Conservation (phyloP, 208 protist species). For the Leishmania major region DNA sequence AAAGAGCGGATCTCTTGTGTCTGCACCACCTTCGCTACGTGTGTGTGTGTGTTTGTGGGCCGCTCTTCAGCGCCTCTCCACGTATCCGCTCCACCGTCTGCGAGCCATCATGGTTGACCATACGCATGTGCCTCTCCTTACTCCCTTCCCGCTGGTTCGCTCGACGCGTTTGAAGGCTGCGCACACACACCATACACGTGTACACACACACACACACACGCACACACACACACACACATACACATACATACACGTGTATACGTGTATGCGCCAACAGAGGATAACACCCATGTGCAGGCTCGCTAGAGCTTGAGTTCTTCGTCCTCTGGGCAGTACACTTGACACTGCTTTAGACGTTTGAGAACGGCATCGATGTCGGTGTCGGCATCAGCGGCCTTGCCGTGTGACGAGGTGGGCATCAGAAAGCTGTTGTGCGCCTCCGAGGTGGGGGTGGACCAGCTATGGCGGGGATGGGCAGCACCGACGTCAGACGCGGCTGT, state of each 20-base stretch:
- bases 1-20: too few species aligned
- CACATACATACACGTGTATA: neutral
- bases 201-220: neutral
- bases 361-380: constrained; percentile 65
- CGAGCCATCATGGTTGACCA: too few species aligned
- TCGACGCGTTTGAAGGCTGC: too few species aligned
- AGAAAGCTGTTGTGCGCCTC: neutral
- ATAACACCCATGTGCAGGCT: neutral
- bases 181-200: too few species aligned
- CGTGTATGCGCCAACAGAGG: neutral
- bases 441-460: constrained; percentile 7
- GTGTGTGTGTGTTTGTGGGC: too few species aligned
- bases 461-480: neutral
- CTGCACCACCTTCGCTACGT: too few species aligned
- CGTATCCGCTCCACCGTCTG: too few species aligned
- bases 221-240: neutral
- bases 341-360: constrained; percentile 60
- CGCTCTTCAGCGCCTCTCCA: too few species aligned
- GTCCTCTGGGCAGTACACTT: constrained; percentile 87
- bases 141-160: too few species aligned
- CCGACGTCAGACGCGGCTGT: neutral
- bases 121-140: too few species aligned
- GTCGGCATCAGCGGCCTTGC: constrained; percentile 48
- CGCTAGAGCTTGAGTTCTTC: constrained; percentile 34
- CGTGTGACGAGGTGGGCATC: constrained; percentile 5